phyloP scores from a whole-genome alignment of 2,329 filamentous ascomycete genomes.

The Xylariaceae sp. region DNA sequence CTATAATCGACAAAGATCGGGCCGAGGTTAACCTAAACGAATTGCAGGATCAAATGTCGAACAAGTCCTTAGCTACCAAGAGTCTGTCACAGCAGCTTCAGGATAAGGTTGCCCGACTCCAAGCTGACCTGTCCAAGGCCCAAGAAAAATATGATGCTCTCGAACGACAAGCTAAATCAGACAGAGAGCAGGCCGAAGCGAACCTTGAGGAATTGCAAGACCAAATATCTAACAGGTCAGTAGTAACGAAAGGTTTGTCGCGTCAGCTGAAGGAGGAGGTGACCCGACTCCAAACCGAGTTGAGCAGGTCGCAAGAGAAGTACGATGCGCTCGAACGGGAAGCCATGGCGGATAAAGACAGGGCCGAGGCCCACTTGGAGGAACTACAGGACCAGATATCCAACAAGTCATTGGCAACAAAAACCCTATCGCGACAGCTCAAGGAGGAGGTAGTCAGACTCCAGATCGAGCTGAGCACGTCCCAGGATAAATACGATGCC shows the following conservation, averaged over 20 bases:
- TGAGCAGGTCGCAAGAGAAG: slow-evolving; percentile 49
- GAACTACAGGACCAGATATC: slow-evolving; percentile 26
- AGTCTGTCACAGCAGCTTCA: slow-evolving; percentile 72
- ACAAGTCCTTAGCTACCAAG: slow-evolving; percentile 72
- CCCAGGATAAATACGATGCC: slow-evolving; percentile 40
- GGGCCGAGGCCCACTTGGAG: background rate
- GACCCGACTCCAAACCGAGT: slow-evolving; percentile 59
- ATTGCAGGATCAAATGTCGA: slow-evolving; percentile 69
- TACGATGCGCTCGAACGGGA: slow-evolving; percentile 48
- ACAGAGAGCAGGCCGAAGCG: slow-evolving; percentile 52
- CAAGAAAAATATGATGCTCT: slow-evolving; percentile 44
- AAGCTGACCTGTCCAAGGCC: slow-evolving; percentile 57
- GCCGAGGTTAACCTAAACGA: slow-evolving; percentile 59
- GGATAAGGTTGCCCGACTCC: slow-evolving; percentile 60
- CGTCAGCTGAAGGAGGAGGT: slow-evolving; percentile 70
- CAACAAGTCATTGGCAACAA: slow-evolving; percentile 71
- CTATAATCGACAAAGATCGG: slow-evolving; percentile 43
- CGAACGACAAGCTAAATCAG: slow-evolving; percentile 40
- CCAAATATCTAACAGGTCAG: slow-evolving; percentile 73
- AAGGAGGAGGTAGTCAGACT: slow-evolving; percentile 64
- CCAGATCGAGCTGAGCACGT: slow-evolving; percentile 58
- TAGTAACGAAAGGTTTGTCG: slow-evolving; percentile 67
- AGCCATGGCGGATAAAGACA: slow-evolving; percentile 36
- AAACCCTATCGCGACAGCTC: slow-evolving; percentile 67
- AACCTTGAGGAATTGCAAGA: slow-evolving; percentile 64